These are phyloP conservation scores for Dothiorella sarmentorum DNA, from an alignment of 2,329 filamentous ascomycete genomes.

Conservation along the genomic window DNA sequence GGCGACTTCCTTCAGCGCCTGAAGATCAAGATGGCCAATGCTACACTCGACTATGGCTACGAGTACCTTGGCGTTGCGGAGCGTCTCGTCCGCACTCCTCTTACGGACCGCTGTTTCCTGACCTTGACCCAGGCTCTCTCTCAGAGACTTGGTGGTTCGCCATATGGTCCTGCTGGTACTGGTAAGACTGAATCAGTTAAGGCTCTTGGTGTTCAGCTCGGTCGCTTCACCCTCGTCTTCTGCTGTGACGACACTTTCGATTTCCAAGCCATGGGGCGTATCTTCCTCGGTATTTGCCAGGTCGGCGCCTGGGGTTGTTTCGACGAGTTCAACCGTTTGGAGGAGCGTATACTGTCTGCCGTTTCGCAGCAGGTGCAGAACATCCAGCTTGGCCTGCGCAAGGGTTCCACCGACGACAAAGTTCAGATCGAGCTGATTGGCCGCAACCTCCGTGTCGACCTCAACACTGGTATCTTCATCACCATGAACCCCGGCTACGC, in stretches of 20 bases:
- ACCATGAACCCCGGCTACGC: slow-evolving; percentile 99
- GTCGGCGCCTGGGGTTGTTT: slow-evolving; percentile 99
- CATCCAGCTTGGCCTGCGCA: slow-evolving; percentile 92
- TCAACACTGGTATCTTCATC: slow-evolving; percentile 97
- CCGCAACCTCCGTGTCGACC: slow-evolving; percentile 82
- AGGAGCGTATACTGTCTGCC: slow-evolving; percentile 94
- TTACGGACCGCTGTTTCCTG: slow-evolving; percentile 97
- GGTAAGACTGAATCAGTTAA: slow-evolving; percentile 99
- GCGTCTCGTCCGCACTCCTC: slow-evolving; percentile 88
- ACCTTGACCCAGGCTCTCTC: slow-evolving; percentile 94
- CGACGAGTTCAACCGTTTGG: slow-evolving; percentile 98
- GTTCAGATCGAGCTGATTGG: slow-evolving; percentile 92
- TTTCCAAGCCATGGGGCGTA: slow-evolving; percentile 99
- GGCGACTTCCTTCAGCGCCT: slow-evolving; percentile 81
- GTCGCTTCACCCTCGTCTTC: slow-evolving; percentile 96
- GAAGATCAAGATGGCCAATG: slow-evolving; percentile 94
- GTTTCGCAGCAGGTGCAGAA: slow-evolving; percentile 99
- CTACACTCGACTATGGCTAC: slow-evolving; percentile 91
- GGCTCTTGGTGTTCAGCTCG: slow-evolving; percentile 90
- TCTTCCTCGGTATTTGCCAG: slow-evolving; percentile 98
- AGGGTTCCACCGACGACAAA: slow-evolving; percentile 74
- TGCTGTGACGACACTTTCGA: slow-evolving; percentile 99
- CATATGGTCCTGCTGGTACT: slow-evolving; percentile 94
- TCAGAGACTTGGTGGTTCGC: slow-evolving; percentile 91
- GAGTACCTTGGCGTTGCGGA: slow-evolving; percentile 97